These are phyloP conservation scores for Cladophialophora immunda DNA, from an alignment of 2,329 filamentous ascomycete genomes.

Conservation along the genomic window DNA sequence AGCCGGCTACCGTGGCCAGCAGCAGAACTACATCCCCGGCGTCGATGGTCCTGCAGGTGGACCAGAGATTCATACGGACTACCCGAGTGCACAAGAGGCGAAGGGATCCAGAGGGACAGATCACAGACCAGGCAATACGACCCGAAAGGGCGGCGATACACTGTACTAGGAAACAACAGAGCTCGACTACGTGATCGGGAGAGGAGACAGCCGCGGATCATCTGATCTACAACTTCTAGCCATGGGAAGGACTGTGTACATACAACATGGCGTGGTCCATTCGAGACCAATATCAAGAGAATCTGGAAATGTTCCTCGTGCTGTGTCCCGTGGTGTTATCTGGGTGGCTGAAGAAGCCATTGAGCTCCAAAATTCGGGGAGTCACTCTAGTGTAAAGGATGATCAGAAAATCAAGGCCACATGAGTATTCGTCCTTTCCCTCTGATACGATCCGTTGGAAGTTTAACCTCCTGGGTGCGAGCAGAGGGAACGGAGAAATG, in stretches of 20 bases:
- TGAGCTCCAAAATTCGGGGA: neutral
- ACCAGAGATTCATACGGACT: slow-evolving; percentile 39
- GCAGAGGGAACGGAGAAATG: neutral
- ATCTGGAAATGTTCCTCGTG: neutral
- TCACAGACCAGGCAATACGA: slow-evolving; percentile 39
- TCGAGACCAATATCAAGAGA: neutral
- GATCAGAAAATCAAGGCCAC: neutral
- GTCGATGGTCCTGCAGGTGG: slow-evolving; percentile 38
- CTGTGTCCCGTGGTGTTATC: neutral
- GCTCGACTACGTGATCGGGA: neutral
- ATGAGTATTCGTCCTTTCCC: neutral
- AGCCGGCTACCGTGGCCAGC: slow-evolving; percentile 69
- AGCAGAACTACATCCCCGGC: slow-evolving; percentile 66
- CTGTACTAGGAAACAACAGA: slow-evolving; percentile 28
- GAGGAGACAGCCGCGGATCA: slow-evolving; percentile 1
- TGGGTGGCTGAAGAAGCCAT: neutral
- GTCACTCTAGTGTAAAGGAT: neutral
- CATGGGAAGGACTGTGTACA: slow-evolving; percentile 23
- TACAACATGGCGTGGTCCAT: slow-evolving; percentile 3
- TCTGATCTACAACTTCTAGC: neutral
- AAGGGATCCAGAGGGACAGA: slow-evolving; percentile 40
- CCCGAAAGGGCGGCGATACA: slow-evolving; percentile 35
- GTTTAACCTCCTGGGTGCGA: neutral
- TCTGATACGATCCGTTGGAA: neutral
- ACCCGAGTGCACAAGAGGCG: slow-evolving; percentile 38